Percentiles rank a stretch among this genome's conserved stretches.
Conservation (phyloP, 768 basidiomycete species). For the Termitomyces sp. region DNA sequence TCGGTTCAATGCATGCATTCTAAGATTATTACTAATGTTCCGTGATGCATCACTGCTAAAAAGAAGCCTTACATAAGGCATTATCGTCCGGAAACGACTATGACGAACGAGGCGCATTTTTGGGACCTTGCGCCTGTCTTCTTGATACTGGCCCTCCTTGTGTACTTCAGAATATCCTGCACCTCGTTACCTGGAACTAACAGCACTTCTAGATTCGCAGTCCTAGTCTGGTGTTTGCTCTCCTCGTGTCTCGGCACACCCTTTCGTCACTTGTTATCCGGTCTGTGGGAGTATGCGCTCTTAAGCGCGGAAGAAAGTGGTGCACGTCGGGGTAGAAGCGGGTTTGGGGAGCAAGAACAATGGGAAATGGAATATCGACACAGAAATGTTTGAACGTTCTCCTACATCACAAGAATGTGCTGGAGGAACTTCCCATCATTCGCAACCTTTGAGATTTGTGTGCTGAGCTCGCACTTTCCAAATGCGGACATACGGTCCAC, state of each 20-base stretch:
- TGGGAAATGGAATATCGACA: conserved; percentile 52
- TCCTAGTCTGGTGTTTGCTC: conserved; percentile 59
- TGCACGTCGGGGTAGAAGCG: conserved; percentile 26
- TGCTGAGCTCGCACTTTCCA: too few species aligned
- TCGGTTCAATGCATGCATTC: too few species aligned
- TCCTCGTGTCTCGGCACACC: conserved; percentile 61
- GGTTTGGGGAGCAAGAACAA: conserved; percentile 40
- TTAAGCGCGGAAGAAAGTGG: conserved; percentile 30
- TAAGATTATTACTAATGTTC: too few species aligned
- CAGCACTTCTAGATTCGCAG: conserved; percentile 30
- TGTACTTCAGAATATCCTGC: conserved; percentile 22
- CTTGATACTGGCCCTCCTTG: conserved; percentile 39
- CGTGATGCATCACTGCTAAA: too few species aligned
- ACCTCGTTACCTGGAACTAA: conserved; percentile 6
- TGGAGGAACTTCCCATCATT: background rate
- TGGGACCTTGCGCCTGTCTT: conserved; percentile 35
- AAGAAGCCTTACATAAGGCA: background rate
- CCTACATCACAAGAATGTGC: background rate
- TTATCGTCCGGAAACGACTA: background rate
- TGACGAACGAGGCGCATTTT: conserved; percentile 15
- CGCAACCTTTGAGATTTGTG: too few species aligned
- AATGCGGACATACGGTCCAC: conserved; percentile 8
- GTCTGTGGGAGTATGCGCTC: conserved; percentile 41
- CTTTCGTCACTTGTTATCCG: conserved; percentile 35
- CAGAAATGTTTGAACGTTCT: conserved; percentile 16